Conservation (phyloP, 306 rosid species). For the Dalbergia oliveri region DNA sequence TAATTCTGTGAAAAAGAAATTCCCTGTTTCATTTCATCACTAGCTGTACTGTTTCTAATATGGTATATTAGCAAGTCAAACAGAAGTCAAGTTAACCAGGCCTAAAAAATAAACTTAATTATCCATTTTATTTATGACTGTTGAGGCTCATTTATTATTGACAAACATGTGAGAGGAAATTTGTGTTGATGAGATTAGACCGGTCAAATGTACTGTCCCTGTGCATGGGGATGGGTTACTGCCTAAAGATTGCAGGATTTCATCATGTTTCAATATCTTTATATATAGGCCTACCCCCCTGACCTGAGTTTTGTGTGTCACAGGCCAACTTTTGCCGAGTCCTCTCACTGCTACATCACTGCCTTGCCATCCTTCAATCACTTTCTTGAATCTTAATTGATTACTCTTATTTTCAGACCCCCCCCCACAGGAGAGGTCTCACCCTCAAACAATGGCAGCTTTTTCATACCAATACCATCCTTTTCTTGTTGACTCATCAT, state of each 20-base stretch:
- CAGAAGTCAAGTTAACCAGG: not conserved
- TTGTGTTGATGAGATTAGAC: slow-evolving; percentile 50
- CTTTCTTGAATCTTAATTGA: slow-evolving; percentile 45
- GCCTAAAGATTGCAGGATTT: slow-evolving; percentile 33
- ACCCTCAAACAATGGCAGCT: slow-evolving; percentile 66
- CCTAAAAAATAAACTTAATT: not conserved
- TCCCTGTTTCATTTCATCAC: too few relatives aligned
- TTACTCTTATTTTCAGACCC: slow-evolving; percentile 24
- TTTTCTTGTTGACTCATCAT: slow-evolving; percentile 60
- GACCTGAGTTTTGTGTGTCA: slow-evolving; percentile 45
- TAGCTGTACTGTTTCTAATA: not conserved
- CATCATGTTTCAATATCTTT: too few relatives aligned
- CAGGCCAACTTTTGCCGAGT: slow-evolving; percentile 55
- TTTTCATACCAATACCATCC: slow-evolving; percentile 65
- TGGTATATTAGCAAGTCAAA: not conserved
- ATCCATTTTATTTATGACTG: not conserved
- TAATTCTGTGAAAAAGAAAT: too few relatives aligned
- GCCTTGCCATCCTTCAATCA: slow-evolving; percentile 46
- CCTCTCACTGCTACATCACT: slow-evolving; percentile 7
- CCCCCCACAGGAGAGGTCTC: too few relatives aligned
- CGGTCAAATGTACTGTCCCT: slow-evolving; percentile 50
- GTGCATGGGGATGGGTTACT: slow-evolving; percentile 44
- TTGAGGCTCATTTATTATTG: slow-evolving; percentile 11
- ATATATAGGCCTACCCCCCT: slow-evolving; percentile 56
- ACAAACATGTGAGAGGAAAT: slow-evolving; percentile 30